These are phyloP conservation scores for Moringa oleifera DNA, from an alignment of 345 rosid genomes.

Conservation along the genomic window DNA sequence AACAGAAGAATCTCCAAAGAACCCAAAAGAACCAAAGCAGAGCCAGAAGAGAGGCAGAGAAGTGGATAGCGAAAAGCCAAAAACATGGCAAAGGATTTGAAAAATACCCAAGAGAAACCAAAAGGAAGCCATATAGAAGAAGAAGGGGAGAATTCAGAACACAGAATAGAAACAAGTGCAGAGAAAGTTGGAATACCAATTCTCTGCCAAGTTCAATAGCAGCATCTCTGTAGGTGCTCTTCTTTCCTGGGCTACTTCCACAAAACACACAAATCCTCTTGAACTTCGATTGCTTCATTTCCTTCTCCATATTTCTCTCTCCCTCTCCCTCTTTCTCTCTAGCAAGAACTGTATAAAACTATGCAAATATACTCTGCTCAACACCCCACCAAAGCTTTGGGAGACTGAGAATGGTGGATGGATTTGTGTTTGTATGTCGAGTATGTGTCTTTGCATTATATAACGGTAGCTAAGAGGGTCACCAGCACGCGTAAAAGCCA, in stretches of 20 bases:
- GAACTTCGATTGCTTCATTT: constrained; percentile 44
- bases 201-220: constrained; percentile 79
- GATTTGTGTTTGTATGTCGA: neutral
- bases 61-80: neutral
- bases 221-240: constrained; percentile 66
- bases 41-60: neutral
- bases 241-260: constrained; percentile 90
- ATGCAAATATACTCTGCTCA: constrained; percentile 4
- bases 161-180: neutral
- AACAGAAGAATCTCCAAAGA: too few species aligned
- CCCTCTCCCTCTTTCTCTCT: neutral
- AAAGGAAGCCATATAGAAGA: neutral
- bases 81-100: neutral
- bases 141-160: neutral
- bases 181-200: constrained; percentile 40
- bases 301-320: constrained; percentile 28
- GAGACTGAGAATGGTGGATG: constrained; percentile 1
- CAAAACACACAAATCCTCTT: constrained; percentile 91
- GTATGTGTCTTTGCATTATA: constrained; percentile 12
- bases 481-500: constrained; percentile 16
- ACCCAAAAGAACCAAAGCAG: constrained; percentile 7
- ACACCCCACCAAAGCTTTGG: neutral
- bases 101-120: constrained; percentile 5
- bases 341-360: neutral
- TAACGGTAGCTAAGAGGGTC: constrained; percentile 20